Conservation (phyloP, 331 rosid species). For the Saraca asoca region DNA sequence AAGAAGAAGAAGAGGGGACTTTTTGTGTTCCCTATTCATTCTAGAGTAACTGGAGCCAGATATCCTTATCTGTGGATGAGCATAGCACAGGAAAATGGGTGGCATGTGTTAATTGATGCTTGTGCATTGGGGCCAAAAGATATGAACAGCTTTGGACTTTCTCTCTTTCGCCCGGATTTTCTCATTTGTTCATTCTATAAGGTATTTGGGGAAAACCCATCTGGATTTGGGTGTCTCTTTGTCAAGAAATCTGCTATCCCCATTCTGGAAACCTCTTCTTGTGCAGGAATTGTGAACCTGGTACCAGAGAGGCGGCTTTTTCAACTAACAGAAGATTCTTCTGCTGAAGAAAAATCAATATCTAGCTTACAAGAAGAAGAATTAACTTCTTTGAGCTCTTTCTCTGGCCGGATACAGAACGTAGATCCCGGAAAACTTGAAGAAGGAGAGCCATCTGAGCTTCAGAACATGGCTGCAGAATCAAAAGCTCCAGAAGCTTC, state of each 20-base stretch:
- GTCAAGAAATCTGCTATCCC: constrained; percentile 74
- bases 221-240: constrained; percentile 89
- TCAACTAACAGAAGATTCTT: constrained; percentile 53
- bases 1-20: constrained; percentile 66
- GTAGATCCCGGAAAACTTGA: constrained; percentile 34
- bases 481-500: constrained; percentile 29
- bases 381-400: constrained; percentile 44
- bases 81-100: constrained; percentile 83
- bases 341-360: constrained; percentile 47
- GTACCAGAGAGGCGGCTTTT: constrained; percentile 52
- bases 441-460: constrained; percentile 45
- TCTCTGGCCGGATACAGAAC: constrained; percentile 63
- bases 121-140: constrained; percentile 92
- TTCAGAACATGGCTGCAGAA: constrained; percentile 30
- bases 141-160: constrained; percentile 85
- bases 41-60: constrained; percentile 83
- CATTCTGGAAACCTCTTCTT: constrained; percentile 51
- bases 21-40: constrained; percentile 83
- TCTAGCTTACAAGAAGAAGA: constrained; percentile 40
- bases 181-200: constrained; percentile 84
- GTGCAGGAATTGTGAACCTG: constrained; percentile 72
- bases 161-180: constrained; percentile 77
- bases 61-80: constrained; percentile 92
- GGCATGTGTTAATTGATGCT: constrained; percentile 87
- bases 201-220: constrained; percentile 85